Evolutionary conservation across 2,329 filamentous ascomycete genomes (phyloP).

Genomic region (Diaporthe vexans): DNA sequence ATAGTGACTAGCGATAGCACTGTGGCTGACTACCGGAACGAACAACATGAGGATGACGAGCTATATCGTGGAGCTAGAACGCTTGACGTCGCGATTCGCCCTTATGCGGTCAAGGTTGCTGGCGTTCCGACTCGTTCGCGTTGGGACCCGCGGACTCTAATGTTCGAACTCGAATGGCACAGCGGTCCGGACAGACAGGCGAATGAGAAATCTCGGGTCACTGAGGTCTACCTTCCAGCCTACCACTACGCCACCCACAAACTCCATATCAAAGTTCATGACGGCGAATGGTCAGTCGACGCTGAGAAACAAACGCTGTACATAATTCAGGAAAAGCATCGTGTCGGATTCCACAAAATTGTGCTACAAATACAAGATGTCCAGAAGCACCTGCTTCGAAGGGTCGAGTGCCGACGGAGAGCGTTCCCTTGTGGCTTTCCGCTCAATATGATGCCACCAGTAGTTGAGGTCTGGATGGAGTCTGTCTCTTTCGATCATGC

Average conservation of each 20-base stretch:
- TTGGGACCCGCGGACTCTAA: constrained; percentile 53
- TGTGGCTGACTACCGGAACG: constrained; percentile 53
- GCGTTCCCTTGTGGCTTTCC: constrained; percentile 38
- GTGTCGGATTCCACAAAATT: constrained; percentile 42
- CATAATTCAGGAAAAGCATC: constrained; percentile 43
- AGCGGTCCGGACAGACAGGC: constrained; percentile 25
- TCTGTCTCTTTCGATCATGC: not conserved
- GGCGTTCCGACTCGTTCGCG: constrained; percentile 52
- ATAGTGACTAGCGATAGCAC: constrained; percentile 54
- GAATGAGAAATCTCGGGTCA: constrained; percentile 48
- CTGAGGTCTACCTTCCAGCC: constrained; percentile 55
- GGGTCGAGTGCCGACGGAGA: constrained; percentile 37
- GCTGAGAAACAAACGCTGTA: constrained; percentile 49
- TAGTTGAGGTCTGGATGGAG: constrained; percentile 29
- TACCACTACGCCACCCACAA: constrained; percentile 54
- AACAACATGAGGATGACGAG: constrained; percentile 50
- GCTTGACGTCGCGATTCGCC: constrained; percentile 56
- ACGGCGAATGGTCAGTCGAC: constrained; percentile 51
- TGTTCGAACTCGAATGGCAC: constrained; percentile 53
- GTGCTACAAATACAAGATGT: constrained; percentile 47
- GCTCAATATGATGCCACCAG: not conserved
- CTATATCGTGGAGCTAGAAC: constrained; percentile 56
- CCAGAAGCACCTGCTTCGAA: constrained; percentile 43
- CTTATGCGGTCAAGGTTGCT: constrained; percentile 57
- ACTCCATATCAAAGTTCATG: constrained; percentile 47